phyloP scores from a whole-genome alignment of 805 yeast species.

The Lachancea quebecensis region DNA sequence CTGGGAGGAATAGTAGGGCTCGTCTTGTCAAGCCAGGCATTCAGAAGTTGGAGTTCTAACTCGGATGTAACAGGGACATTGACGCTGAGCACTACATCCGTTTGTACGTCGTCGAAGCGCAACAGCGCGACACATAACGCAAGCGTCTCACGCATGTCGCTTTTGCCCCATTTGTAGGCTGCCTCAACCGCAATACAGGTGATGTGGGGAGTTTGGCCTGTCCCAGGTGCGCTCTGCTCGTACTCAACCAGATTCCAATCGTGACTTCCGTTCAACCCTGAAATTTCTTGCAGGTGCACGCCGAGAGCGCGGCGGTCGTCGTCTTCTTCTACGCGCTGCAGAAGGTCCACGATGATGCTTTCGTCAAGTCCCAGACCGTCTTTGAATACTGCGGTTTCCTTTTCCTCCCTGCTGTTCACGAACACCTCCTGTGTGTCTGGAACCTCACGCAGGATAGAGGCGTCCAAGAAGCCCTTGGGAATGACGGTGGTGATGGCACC shows the following conservation, averaged over 20 bases:
- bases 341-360: slow-evolving; percentile 56
- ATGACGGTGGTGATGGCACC: slow-evolving; percentile 64
- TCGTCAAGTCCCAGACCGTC: slow-evolving; percentile 39
- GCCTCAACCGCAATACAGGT: slow-evolving; percentile 37
- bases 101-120: slow-evolving; percentile 42
- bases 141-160: slow-evolving; percentile 32
- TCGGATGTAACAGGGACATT: slow-evolving; percentile 44
- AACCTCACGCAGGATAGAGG: slow-evolving; percentile 67
- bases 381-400: slow-evolving; percentile 28
- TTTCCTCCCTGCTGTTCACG: slow-evolving; percentile 38
- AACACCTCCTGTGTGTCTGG: slow-evolving; percentile 95
- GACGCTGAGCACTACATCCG: slow-evolving; percentile 57
- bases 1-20: slow-evolving; percentile 9
- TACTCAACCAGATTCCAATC: slow-evolving; percentile 28
- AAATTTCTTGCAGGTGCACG: slow-evolving; percentile 51
- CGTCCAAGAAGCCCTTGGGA: slow-evolving; percentile 65
- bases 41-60: slow-evolving; percentile 3
- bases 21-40: not conserved
- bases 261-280: slow-evolving; percentile 36
- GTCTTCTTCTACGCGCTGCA: slow-evolving; percentile 42
- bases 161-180: slow-evolving; percentile 48
- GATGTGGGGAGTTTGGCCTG: slow-evolving; percentile 7
- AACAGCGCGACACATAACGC: slow-evolving; percentile 52
- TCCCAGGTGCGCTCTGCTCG: slow-evolving; percentile 8
- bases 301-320: slow-evolving; percentile 39